Conservation (phyloP, 768 basidiomycete genomes). For the Russula dissimulans region DNA sequence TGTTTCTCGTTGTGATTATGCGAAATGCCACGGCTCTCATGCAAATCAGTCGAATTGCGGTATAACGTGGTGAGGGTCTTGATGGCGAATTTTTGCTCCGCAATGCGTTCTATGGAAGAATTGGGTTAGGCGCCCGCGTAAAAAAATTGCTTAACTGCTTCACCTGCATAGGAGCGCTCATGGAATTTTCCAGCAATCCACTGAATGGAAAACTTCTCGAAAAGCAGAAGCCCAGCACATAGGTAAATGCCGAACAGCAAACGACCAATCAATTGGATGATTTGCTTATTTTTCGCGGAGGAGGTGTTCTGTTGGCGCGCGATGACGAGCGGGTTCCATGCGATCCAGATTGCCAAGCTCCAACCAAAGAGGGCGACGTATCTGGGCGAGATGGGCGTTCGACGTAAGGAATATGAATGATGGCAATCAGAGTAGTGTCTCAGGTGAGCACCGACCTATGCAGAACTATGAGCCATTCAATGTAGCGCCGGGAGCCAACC, state of each 20-base stretch:
- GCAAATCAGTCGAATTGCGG: constrained; percentile 64
- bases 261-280: constrained; percentile 49
- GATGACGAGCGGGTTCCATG: constrained; percentile 62
- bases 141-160: constrained; percentile 10
- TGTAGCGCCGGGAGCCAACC: constrained; percentile 60
- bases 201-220: constrained; percentile 82
- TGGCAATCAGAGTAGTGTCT: constrained; percentile 11
- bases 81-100: constrained; percentile 74
- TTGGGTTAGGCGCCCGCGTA: background rate
- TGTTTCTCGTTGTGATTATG: constrained; percentile 25
- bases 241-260: constrained; percentile 67
- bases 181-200: constrained; percentile 80
- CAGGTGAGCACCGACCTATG: constrained; percentile 37
- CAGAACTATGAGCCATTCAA: constrained; percentile 67
- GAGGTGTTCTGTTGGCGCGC: constrained; percentile 28
- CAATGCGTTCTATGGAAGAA: constrained; percentile 56
- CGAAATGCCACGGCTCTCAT: constrained; percentile 49
- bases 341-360: constrained; percentile 57
- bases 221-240: constrained; percentile 58
- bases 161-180: constrained; percentile 61
- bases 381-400: constrained; percentile 21
- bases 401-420: constrained; percentile 11
- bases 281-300: constrained; percentile 27
- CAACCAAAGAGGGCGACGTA: constrained; percentile 64
- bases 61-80: constrained; percentile 66